phyloP scores from a whole-genome alignment of 176 grass and related monocot genomes.

The Typha latifolia region DNA sequence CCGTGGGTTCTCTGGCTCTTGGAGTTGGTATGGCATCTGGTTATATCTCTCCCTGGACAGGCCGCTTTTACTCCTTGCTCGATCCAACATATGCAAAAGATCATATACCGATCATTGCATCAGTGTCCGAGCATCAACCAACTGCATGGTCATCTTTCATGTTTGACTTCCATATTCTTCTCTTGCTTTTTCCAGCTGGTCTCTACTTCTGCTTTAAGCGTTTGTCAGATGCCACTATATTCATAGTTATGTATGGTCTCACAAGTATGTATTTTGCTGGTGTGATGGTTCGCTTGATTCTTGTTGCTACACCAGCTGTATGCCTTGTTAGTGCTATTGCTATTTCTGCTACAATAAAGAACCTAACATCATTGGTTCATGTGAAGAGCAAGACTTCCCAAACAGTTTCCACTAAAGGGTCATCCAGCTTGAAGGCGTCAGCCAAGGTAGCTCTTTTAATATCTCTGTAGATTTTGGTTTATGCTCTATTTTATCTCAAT shows the following conservation, averaged over 20 bases:
- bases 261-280: conserved; percentile 99
- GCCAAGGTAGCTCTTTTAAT: conserved; percentile 53
- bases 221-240: conserved; percentile 91
- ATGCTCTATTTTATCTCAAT: neutral
- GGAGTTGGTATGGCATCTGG: conserved; percentile 84
- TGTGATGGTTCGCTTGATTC: conserved; percentile 95
- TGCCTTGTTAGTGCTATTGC: conserved; percentile 95
- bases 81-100: conserved; percentile 99
- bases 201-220: conserved; percentile 98
- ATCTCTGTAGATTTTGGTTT: neutral
- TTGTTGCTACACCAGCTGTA: conserved; percentile 89
- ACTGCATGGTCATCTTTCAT: conserved; percentile 99
- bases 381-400: conserved; percentile 56
- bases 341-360: conserved; percentile 88
- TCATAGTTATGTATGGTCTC: conserved; percentile 96
- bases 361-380: conserved; percentile 73
- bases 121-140: conserved; percentile 98
- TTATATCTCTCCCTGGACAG: conserved; percentile 98
- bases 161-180: conserved; percentile 99
- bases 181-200: conserved; percentile 91
- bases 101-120: conserved; percentile 96
- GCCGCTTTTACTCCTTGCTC: conserved; percentile 93
- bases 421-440: conserved; percentile 65
- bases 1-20: conserved; percentile 69
- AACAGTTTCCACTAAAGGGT: conserved; percentile 49